A percentile compares a stretch with the other conserved stretches of the same genome.
Evolutionary conservation across 164 flowering plant species (phyloP).

Genomic region (Magnolia kwangsiensis): DNA sequence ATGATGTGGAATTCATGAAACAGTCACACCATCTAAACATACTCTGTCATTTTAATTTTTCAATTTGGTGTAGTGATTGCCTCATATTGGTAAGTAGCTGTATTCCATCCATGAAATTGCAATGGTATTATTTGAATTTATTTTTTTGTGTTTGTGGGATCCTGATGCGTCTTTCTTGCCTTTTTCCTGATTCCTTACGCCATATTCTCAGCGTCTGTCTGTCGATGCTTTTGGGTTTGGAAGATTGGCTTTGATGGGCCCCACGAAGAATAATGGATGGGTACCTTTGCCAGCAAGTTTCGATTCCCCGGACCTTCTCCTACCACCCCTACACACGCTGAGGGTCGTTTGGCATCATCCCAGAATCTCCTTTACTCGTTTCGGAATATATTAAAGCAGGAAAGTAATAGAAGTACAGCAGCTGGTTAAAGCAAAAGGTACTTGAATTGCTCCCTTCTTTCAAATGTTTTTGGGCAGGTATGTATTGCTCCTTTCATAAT

Average conservation of each 20-base stretch:
- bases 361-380: slow-evolving; percentile 68
- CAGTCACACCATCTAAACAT: no score
- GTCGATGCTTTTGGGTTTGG: slow-evolving; percentile 36
- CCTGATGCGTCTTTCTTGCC: slow-evolving; percentile 46
- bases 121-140: slow-evolving; percentile 12
- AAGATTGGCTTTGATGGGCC: slow-evolving; percentile 42
- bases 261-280: slow-evolving; percentile 46
- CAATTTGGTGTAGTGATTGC: background rate
- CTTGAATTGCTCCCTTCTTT: slow-evolving; percentile 40
- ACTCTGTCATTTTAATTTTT: no score
- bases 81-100: background rate
- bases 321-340: slow-evolving; percentile 25
- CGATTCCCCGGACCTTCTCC: slow-evolving; percentile 66
- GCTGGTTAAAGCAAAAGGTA: slow-evolving; percentile 63
- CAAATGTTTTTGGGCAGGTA: slow-evolving; percentile 48
- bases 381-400: slow-evolving; percentile 69
- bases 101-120: background rate
- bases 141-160: slow-evolving; percentile 1
- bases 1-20: no score
- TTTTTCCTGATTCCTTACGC: slow-evolving; percentile 59
- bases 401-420: slow-evolving; percentile 61
- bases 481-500: slow-evolving; percentile 15
- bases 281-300: slow-evolving; percentile 40
- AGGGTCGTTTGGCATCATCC: slow-evolving; percentile 54
- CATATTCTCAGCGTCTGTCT: slow-evolving; percentile 36